These are phyloP conservation scores for Backusella liffmaniae DNA, from an alignment of 192 early-diverging fungal genomes.

Conservation along the genomic window DNA sequence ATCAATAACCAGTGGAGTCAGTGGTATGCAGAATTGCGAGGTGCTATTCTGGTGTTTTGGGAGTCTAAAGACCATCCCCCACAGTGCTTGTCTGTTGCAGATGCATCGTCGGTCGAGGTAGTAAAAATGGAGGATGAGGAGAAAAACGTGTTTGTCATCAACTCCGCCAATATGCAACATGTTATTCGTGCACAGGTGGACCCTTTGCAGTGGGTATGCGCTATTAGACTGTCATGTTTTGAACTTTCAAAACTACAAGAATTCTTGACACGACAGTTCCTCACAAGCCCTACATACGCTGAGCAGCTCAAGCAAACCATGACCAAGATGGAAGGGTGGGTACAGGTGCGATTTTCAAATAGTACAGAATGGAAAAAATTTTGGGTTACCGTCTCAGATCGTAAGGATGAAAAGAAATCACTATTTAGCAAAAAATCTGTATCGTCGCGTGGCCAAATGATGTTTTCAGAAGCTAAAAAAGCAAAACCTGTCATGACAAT, in stretches of 20 bases:
- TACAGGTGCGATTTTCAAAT: conserved; percentile 53
- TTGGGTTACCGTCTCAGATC: conserved; percentile 54
- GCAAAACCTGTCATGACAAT: conserved; percentile 53
- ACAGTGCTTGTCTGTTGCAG: conserved; percentile 75
- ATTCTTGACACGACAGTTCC: conserved; percentile 62
- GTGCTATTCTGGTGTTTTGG: conserved; percentile 65
- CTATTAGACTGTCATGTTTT: conserved; percentile 71
- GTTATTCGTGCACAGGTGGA: conserved; percentile 54
- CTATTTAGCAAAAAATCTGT: conserved; percentile 40
- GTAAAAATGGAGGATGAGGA: conserved; percentile 45
- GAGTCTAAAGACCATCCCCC: conserved; percentile 52
- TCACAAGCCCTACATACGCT: conserved; percentile 41
- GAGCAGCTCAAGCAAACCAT: conserved; percentile 46
- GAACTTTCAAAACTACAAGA: conserved; percentile 78
- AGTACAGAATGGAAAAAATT: conserved; percentile 47
- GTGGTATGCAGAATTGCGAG: conserved; percentile 72
- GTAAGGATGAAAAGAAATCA: conserved; percentile 45
- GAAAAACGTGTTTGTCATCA: conserved; percentile 55
- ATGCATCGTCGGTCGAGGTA: conserved; percentile 60
- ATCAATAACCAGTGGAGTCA: conserved; percentile 67
- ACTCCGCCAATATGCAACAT: conserved; percentile 71
- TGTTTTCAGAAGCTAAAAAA: conserved; percentile 53
- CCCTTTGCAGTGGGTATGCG: conserved; percentile 62
- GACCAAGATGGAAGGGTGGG: conserved; percentile 52
- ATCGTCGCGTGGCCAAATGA: conserved; percentile 47